These are phyloP conservation scores for Maudiozyma humilis DNA, from an alignment of 1,139 yeast genomes.

Conservation along the genomic window DNA sequence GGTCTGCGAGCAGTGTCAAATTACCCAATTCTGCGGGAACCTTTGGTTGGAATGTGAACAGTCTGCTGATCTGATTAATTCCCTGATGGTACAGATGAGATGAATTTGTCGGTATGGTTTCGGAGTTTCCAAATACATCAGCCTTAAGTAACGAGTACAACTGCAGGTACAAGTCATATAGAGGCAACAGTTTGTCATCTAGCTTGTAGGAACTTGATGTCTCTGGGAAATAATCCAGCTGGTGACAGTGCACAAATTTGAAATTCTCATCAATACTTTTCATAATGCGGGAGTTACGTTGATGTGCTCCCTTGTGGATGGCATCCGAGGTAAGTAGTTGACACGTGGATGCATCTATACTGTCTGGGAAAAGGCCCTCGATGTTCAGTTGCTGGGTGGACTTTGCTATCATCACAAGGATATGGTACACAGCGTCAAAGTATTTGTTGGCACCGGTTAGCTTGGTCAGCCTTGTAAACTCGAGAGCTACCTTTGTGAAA, in stretches of 20 bases:
- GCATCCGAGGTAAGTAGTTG: conserved; percentile 27
- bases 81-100: conserved; percentile 33
- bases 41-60: conserved; percentile 39
- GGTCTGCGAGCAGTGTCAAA: conserved; percentile 7
- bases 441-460: conserved; percentile 52
- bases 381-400: conserved; percentile 31
- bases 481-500: conserved; percentile 60
- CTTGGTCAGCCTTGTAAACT: conserved; percentile 59
- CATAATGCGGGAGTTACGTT: conserved; percentile 29
- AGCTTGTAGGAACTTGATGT: conserved; percentile 8
- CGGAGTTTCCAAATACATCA: conserved; percentile 6
- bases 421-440: conserved; percentile 39
- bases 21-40: conserved; percentile 20
- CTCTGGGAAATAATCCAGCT: conserved; percentile 18
- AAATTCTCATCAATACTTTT: conserved; percentile 29
- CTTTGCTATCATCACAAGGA: conserved; percentile 35
- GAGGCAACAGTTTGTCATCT: conserved; percentile 32
- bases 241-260: conserved; percentile 28
- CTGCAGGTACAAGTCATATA: conserved; percentile 53
- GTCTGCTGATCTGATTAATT: conserved; percentile 34
- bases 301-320: conserved; percentile 28
- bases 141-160: conserved; percentile 8
- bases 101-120: conserved; percentile 18
- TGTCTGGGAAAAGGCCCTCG: conserved; percentile 39
- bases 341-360: conserved; percentile 47